These are phyloP conservation scores for Chrysosporium queenslandicum DNA, from an alignment of 2,329 filamentous ascomycete species.

Conservation along the genomic window DNA sequence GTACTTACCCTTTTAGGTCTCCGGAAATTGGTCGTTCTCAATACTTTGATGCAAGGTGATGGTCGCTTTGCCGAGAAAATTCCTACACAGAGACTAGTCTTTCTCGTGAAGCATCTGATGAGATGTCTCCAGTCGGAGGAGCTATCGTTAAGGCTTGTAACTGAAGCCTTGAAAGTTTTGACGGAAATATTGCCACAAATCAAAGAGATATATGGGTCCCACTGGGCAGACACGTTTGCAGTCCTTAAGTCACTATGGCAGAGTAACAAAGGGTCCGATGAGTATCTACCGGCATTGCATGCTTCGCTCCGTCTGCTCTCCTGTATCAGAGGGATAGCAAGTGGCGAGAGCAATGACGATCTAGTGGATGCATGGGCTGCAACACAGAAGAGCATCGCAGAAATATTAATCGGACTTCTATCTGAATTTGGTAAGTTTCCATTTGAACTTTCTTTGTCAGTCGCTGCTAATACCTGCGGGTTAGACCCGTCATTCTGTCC, in stretches of 20 bases:
- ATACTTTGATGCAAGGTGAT: constrained; percentile 43
- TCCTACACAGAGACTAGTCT: constrained; percentile 58
- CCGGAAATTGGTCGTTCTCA: constrained; percentile 44
- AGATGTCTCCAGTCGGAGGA: constrained; percentile 58
- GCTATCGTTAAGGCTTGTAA: constrained; percentile 30
- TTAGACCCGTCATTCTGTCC: constrained; percentile 42
- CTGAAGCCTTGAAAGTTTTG: constrained; percentile 38
- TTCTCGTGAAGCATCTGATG: constrained; percentile 69
- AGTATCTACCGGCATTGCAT: constrained; percentile 54
- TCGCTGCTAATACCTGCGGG: constrained; percentile 11
- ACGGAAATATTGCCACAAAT: constrained; percentile 59
- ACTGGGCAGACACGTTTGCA: constrained; percentile 62
- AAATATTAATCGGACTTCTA: constrained; percentile 38
- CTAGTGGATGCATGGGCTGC: constrained; percentile 62
- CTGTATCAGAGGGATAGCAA: constrained; percentile 49
- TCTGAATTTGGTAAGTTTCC: constrained; percentile 33
- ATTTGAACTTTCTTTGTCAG: too few relatives aligned
- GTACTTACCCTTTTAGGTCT: constrained; percentile 30
- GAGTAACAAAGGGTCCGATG: constrained; percentile 39
- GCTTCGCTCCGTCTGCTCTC: constrained; percentile 62
- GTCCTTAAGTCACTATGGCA: constrained; percentile 52
- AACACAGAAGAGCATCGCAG: constrained; percentile 50
- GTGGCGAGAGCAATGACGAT: constrained; percentile 66
- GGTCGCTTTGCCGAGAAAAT: constrained; percentile 38
- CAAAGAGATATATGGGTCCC: constrained; percentile 72